Conservation (phyloP, 2,329 filamentous ascomycete genomes). For the Hirsutella thompsonii region DNA sequence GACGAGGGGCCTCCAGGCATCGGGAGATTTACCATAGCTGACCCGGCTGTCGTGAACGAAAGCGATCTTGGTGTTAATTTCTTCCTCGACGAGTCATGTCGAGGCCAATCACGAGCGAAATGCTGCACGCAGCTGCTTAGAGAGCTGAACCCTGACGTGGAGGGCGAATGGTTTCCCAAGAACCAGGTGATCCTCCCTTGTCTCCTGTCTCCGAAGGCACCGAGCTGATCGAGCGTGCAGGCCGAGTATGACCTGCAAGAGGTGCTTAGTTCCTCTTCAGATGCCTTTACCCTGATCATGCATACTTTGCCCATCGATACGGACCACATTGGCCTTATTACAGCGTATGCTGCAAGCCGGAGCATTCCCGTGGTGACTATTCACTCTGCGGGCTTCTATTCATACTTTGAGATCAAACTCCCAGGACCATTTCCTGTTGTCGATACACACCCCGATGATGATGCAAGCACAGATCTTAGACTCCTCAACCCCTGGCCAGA, state of each 20-base stretch:
- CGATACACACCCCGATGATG: conserved; percentile 86
- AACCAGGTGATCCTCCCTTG: conserved; percentile 14
- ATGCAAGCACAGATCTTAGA: conserved; percentile 72
- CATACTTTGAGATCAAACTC: conserved; percentile 69
- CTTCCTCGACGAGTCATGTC: conserved; percentile 69
- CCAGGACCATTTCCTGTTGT: conserved; percentile 80
- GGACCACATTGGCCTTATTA: conserved; percentile 29
- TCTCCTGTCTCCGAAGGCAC: neutral
- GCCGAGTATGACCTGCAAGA: conserved; percentile 18
- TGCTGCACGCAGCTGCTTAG: conserved; percentile 63
- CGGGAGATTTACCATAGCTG: conserved; percentile 82
- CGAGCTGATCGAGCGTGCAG: neutral
- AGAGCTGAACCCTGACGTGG: conserved; percentile 87
- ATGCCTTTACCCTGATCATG: conserved; percentile 39
- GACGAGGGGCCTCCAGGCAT: conserved; percentile 40
- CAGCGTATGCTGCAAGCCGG: conserved; percentile 36
- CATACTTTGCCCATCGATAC: conserved; percentile 37
- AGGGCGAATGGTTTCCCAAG: conserved; percentile 56
- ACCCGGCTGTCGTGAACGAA: conserved; percentile 64
- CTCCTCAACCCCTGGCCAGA: conserved; percentile 80
- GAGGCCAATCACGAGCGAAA: conserved; percentile 68
- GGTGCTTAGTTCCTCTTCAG: conserved; percentile 26
- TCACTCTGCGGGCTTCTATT: conserved; percentile 86
- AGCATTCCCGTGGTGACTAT: conserved; percentile 67
- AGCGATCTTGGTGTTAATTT: conserved; percentile 91